phyloP scores from a whole-genome alignment of 148 eudicot species.

The Pouteria glomerata region DNA sequence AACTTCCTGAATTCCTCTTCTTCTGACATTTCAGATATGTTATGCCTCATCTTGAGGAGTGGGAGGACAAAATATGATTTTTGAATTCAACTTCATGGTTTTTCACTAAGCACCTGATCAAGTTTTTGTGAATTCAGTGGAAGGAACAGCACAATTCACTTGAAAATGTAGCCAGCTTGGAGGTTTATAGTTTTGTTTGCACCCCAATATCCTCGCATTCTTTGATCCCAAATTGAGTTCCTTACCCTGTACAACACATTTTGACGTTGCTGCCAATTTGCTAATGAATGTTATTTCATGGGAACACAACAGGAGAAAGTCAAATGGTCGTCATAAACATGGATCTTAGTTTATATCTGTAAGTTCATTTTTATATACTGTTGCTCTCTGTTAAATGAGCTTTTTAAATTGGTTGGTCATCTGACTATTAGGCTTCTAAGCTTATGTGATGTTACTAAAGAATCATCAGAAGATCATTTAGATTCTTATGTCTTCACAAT shows the following conservation, averaged over 20 bases:
- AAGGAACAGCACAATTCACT: background rate
- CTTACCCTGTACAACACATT: background rate
- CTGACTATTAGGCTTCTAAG: too few relatives aligned
- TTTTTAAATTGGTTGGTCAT: too few relatives aligned
- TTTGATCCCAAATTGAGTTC: background rate
- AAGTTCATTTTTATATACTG: too few relatives aligned
- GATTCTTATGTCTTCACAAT: too few relatives aligned
- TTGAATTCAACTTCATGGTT: conserved; percentile 17
- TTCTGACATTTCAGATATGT: conserved; percentile 60
- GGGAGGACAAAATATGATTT: conserved; percentile 95
- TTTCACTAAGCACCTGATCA: background rate
- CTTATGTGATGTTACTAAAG: too few relatives aligned
- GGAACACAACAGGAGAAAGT: background rate
- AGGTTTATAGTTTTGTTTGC: background rate
- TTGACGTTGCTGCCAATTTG: background rate
- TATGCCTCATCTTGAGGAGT: conserved; percentile 75
- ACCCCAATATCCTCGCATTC: background rate
- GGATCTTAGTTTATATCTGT: background rate
- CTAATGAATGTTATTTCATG: background rate
- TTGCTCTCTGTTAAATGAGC: too few relatives aligned
- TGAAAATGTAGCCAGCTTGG: background rate
- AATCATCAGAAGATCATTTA: too few relatives aligned
- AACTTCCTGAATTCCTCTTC: conserved; percentile 55
- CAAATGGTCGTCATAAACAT: background rate
- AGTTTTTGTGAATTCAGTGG: background rate